Conservation (phyloP, 2,329 filamentous ascomycete genomes). For the Fusarium sp. region DNA sequence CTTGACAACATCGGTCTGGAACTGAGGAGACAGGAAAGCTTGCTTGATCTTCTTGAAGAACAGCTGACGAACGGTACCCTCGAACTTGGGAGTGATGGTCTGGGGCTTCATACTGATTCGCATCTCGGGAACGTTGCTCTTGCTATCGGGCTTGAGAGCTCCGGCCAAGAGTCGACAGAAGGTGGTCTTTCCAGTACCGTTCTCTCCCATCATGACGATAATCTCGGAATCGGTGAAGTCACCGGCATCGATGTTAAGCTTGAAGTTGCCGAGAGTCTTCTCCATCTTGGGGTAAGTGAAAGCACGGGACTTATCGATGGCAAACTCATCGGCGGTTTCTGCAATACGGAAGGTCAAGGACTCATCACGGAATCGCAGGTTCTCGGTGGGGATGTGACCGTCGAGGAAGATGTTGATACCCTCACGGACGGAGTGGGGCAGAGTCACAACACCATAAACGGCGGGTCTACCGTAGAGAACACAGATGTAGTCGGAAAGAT, state of each 20-base stretch:
- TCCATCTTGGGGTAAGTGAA: slow-evolving; percentile 92
- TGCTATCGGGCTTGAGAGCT: slow-evolving; percentile 88
- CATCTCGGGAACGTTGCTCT: slow-evolving; percentile 86
- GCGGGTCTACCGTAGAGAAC: slow-evolving; percentile 96
- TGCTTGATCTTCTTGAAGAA: slow-evolving; percentile 99
- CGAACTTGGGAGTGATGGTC: slow-evolving; percentile 98
- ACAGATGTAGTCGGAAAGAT: slow-evolving; percentile 98
- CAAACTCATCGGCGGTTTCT: slow-evolving; percentile 89
- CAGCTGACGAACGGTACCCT: slow-evolving; percentile 94
- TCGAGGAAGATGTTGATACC: slow-evolving; percentile 99
- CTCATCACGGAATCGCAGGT: slow-evolving; percentile 97
- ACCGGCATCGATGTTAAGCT: slow-evolving; percentile 83
- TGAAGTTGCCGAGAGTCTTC: slow-evolving; percentile 92
- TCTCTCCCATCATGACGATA: slow-evolving; percentile 99
- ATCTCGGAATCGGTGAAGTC: slow-evolving; percentile 98
- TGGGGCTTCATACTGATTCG: slow-evolving; percentile 99
- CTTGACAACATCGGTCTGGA: slow-evolving; percentile 99
- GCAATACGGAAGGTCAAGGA: slow-evolving; percentile 95
- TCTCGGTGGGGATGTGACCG: slow-evolving; percentile 97
- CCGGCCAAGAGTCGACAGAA: slow-evolving; percentile 98
- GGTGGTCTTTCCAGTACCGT: slow-evolving; percentile 98
- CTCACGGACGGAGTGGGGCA: slow-evolving; percentile 95
- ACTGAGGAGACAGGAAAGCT: slow-evolving; percentile 94
- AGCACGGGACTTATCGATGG: slow-evolving; percentile 84
- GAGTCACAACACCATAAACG: slow-evolving; percentile 96